phyloP scores from a whole-genome alignment of 2,329 filamentous ascomycete species.

The Aspergillus pseudotamarii region DNA sequence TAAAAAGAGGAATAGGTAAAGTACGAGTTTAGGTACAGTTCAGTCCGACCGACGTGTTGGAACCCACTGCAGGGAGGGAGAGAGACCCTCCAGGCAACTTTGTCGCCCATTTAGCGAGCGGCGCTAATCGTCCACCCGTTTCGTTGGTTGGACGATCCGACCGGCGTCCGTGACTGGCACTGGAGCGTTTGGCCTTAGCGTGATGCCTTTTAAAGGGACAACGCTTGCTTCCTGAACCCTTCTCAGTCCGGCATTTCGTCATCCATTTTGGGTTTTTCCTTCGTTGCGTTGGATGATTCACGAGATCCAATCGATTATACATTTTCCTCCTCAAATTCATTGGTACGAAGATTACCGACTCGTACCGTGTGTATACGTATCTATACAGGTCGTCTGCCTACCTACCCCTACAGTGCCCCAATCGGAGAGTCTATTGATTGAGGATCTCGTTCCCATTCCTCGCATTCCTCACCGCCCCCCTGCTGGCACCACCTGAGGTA shows the following conservation, averaged over 20 bases:
- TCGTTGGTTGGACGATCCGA: background rate
- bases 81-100: constrained; percentile 4
- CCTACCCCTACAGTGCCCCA: background rate
- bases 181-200: background rate
- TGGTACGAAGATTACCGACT: background rate
- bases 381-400: background rate
- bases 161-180: background rate
- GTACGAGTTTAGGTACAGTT: background rate
- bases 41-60: constrained; percentile 4
- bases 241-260: constrained; percentile 18
- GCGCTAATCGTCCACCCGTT: background rate
- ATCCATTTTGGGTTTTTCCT: constrained; percentile 11
- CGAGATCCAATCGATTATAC: background rate
- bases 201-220: background rate
- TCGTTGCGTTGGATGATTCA: too few relatives aligned
- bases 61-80: background rate
- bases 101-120: constrained; percentile 5
- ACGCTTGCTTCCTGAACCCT: background rate
- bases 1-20: background rate
- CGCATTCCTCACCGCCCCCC: constrained; percentile 1
- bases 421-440: background rate
- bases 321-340: background rate
- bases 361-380: background rate
- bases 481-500: background rate
- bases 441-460: background rate